A percentile compares a stretch with the other conserved stretches of the same genome.
These are phyloP conservation scores for Citropsis articulata DNA, from an alignment of 345 rosid species.

Conservation along the genomic window DNA sequence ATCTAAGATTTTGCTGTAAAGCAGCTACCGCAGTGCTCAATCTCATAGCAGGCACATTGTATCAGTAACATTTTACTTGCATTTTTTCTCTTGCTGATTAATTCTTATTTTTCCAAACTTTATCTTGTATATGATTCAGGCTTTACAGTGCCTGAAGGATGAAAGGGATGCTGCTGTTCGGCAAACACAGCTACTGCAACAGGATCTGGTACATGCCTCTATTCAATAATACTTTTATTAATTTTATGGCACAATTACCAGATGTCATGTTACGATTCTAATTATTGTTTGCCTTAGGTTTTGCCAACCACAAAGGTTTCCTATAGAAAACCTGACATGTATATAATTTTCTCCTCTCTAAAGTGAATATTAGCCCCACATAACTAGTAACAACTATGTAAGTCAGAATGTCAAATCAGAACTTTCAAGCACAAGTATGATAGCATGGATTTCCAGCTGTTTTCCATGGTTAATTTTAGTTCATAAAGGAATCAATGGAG, in stretches of 20 bases:
- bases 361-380: not conserved
- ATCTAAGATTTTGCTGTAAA: not conserved
- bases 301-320: not conserved
- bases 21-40: not conserved
- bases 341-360: not conserved
- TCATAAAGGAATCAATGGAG: not conserved
- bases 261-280: not conserved
- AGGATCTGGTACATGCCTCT: conserved; percentile 60
- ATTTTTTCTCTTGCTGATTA: not conserved
- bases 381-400: not conserved
- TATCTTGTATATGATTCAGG: conserved; percentile 35
- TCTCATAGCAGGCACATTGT: not conserved
- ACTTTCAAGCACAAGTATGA: not conserved
- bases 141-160: conserved; percentile 65
- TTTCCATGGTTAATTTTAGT: not conserved
- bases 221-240: not conserved
- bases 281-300: not conserved
- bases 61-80: not conserved
- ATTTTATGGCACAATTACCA: not conserved
- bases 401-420: not conserved
- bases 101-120: conserved; percentile 1
- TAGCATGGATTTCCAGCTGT: not conserved
- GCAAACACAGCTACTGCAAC: conserved; percentile 74
- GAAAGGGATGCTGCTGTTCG: conserved; percentile 78
- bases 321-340: not conserved